A percentile compares a stretch with the other conserved stretches of the same genome.
Conservation (phyloP, 2,329 filamentous ascomycete genomes). For the Ophiocordyceps unilateralis region DNA sequence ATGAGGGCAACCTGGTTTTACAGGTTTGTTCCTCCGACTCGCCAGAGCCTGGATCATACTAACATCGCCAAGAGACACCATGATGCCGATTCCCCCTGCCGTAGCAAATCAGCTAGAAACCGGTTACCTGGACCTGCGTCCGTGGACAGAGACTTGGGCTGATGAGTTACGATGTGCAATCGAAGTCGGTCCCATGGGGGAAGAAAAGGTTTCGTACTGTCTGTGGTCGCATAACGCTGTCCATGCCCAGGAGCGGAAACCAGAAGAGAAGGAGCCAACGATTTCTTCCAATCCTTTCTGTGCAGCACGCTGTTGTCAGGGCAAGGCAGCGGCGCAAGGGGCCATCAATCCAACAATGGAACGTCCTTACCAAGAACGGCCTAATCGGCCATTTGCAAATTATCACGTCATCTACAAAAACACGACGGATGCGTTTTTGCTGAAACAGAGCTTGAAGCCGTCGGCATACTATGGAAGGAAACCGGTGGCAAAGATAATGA, state of each 20-base stretch:
- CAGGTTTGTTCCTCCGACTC: conserved; percentile 24
- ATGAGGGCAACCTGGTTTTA: conserved; percentile 93
- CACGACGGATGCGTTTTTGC: conserved; percentile 56
- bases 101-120: conserved; percentile 85
- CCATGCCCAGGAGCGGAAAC: conserved; percentile 4
- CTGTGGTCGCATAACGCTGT: conserved; percentile 52
- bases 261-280: conserved; percentile 14
- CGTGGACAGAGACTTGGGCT: conserved; percentile 83
- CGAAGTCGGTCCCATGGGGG: conserved; percentile 74
- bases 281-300: conserved; percentile 40
- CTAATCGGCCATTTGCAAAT: conserved; percentile 44
- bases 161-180: conserved; percentile 83
- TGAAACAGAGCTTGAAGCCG: conserved; percentile 72
- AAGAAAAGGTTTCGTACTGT: conserved; percentile 75
- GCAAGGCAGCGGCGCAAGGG: conserved; percentile 41
- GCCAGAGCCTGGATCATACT: not conserved
- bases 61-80: conserved; percentile 44
- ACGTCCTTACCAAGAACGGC: conserved; percentile 21
- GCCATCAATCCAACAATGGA: conserved; percentile 18
- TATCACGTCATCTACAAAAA: conserved; percentile 83
- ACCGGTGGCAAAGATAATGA: conserved; percentile 71
- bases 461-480: conserved; percentile 71
- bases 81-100: conserved; percentile 70
- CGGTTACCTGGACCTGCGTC: conserved; percentile 73
- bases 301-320: conserved; percentile 39